phyloP scores from a whole-genome alignment of 2,329 filamentous ascomycete species.

The Trichoderma hamatum region DNA sequence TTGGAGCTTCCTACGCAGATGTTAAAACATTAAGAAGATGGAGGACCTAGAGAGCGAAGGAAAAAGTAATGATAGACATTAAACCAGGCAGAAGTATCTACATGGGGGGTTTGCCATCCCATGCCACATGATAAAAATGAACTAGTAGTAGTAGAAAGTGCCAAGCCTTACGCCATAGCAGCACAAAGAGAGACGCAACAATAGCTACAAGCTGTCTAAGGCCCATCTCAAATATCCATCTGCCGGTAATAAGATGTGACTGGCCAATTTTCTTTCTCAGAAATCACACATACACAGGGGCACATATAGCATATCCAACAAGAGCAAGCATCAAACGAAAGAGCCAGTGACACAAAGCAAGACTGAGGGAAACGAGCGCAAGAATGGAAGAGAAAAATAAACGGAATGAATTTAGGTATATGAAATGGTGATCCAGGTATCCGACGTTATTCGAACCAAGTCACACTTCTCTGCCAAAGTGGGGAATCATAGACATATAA shows the following conservation, averaged over 20 bases:
- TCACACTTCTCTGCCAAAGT: conserved; percentile 39
- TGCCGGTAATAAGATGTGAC: not conserved
- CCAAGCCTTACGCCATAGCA: not conserved
- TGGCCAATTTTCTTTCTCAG: not conserved
- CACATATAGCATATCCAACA: not conserved
- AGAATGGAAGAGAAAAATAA: conserved; percentile 14
- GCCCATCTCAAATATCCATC: not conserved
- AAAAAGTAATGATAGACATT: conserved; percentile 7
- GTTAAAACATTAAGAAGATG: not conserved
- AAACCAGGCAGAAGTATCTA: conserved; percentile 19
- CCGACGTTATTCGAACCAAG: conserved; percentile 36
- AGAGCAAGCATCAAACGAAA: not conserved
- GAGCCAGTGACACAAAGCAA: conserved; percentile 10
- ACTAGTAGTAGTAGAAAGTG: not conserved
- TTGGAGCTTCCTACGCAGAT: not conserved
- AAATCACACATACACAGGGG: not conserved
- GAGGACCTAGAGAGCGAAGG: not conserved
- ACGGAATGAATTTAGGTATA: conserved; percentile 42
- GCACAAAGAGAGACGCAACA: not conserved
- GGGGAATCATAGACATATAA: conserved; percentile 46
- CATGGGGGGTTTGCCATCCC: conserved; percentile 3
- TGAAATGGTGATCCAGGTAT: conserved; percentile 39
- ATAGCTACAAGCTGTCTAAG: not conserved
- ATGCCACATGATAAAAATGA: conserved; percentile 3
- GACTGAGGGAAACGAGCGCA: not conserved